Percentiles rank a stretch among this genome's conserved stretches.
phyloP scores from a whole-genome alignment of 345 rosid species.

The Bruguiera sexangula region DNA sequence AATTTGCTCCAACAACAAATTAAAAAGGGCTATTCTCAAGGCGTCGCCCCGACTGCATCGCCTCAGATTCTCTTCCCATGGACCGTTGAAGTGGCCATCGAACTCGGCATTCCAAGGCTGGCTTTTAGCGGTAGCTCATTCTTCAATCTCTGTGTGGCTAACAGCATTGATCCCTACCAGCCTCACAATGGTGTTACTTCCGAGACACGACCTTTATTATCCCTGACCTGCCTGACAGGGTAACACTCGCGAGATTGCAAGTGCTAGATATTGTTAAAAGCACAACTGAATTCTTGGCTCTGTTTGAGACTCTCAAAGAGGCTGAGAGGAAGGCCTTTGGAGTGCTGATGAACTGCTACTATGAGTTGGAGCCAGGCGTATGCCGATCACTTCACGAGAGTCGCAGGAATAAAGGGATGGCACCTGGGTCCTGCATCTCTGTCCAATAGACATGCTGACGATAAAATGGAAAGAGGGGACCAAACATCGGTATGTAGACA shows the following conservation, averaged over 20 bases:
- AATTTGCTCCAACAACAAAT: conserved; percentile 21
- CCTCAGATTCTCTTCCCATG: conserved; percentile 30
- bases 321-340: conserved; percentile 35
- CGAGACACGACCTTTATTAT: conserved; percentile 19
- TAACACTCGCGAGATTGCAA: conserved; percentile 28
- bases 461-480: conserved; percentile 28
- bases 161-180: conserved; percentile 14
- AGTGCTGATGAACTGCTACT: conserved; percentile 30
- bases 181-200: conserved; percentile 24
- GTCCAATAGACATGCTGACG: conserved; percentile 12
- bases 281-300: conserved; percentile 21
- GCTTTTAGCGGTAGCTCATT: conserved; percentile 38
- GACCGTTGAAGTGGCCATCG: conserved; percentile 22
- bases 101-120: conserved; percentile 31
- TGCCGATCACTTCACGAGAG: conserved; percentile 28
- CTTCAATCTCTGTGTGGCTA: conserved; percentile 28
- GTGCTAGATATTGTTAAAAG: conserved; percentile 32
- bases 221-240: conserved; percentile 26
- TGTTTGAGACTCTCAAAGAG: conserved; percentile 29
- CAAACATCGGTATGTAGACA: conserved; percentile 1
- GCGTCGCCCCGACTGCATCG: conserved; percentile 28
- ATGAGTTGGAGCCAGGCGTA: conserved; percentile 30
- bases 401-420: conserved; percentile 29
- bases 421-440: conserved; percentile 29
- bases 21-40: conserved; percentile 4